Evolutionary conservation across 148 eudicot species (phyloP).

Genomic region (Rhododendron molle): DNA sequence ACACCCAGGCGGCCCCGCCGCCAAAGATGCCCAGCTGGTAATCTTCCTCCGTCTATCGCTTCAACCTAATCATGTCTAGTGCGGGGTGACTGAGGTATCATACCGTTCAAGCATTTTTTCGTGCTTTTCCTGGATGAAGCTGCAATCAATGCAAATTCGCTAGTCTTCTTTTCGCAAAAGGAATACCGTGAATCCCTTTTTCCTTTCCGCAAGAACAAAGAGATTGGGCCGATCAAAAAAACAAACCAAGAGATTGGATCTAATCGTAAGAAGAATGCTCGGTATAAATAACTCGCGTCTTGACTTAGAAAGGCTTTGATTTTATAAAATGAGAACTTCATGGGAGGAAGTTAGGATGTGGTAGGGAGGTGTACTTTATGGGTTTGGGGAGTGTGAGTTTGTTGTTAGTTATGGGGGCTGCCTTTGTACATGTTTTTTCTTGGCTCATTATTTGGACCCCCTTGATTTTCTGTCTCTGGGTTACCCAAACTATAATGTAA

Average conservation of each 20-base stretch:
- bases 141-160: neutral
- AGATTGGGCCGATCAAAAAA: neutral
- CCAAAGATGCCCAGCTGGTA: conserved; percentile 72
- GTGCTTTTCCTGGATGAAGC: neutral
- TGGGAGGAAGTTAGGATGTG: neutral
- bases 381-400: neutral
- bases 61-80: conserved; percentile 28
- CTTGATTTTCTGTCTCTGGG: neutral
- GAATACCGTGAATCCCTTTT: neutral
- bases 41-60: conserved; percentile 40
- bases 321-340: neutral
- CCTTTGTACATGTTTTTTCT: neutral
- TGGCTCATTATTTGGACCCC: neutral
- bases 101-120: neutral
- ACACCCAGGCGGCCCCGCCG: conserved; percentile 82
- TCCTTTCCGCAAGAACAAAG: neutral
- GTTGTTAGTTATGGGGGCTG: neutral
- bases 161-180: neutral
- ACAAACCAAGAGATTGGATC: neutral
- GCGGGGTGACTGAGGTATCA: neutral
- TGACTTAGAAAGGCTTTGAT: neutral
- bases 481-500: neutral
- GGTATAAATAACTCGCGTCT: neutral
- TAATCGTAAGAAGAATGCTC: neutral
- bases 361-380: neutral